These are phyloP conservation scores for Corylus americana DNA, from an alignment of 306 rosid species.

Conservation along the genomic window DNA sequence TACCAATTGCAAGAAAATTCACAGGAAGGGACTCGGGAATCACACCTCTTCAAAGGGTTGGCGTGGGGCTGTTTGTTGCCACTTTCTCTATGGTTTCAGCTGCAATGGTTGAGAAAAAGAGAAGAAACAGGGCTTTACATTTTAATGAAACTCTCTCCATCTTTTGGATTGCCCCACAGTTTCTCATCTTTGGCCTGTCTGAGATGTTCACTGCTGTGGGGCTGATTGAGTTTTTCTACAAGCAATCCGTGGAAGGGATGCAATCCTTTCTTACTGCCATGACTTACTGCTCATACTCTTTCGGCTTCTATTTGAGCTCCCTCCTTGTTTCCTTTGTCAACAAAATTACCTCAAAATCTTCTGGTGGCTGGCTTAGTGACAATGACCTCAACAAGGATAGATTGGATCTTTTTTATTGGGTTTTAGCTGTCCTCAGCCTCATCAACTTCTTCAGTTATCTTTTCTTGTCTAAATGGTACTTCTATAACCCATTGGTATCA, in stretches of 20 bases:
- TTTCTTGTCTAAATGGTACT: slow-evolving; percentile 54
- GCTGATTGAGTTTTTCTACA: slow-evolving; percentile 61
- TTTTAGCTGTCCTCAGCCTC: slow-evolving; percentile 56
- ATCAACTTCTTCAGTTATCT: slow-evolving; percentile 56
- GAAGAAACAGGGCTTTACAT: slow-evolving; percentile 33
- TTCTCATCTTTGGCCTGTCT: slow-evolving; percentile 53
- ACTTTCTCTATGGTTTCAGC: slow-evolving; percentile 66
- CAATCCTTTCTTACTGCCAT: slow-evolving; percentile 61
- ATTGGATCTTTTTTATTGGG: slow-evolving; percentile 62
- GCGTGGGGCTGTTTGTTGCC: slow-evolving; percentile 55
- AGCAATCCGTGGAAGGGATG: slow-evolving; percentile 59
- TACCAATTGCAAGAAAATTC: slow-evolving; percentile 46
- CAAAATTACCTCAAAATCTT: slow-evolving; percentile 31
- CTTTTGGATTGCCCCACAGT: slow-evolving; percentile 65
- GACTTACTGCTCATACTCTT: slow-evolving; percentile 64
- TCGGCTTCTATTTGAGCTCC: slow-evolving; percentile 64
- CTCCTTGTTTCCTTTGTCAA: slow-evolving; percentile 56
- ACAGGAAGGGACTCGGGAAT: slow-evolving; percentile 54
- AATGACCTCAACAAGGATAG: slow-evolving; percentile 57
- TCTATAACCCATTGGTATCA: slow-evolving; percentile 31
- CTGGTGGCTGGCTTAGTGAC: slow-evolving; percentile 55
- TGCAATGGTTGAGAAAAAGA: slow-evolving; percentile 50
- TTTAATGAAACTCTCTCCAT: slow-evolving; percentile 34
- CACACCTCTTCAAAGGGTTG: slow-evolving; percentile 55
- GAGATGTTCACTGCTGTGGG: slow-evolving; percentile 69